Base-by-base conservation (phyloP, 2,329 filamentous ascomycete genomes). In the Ceratocystis variospora region DNA sequence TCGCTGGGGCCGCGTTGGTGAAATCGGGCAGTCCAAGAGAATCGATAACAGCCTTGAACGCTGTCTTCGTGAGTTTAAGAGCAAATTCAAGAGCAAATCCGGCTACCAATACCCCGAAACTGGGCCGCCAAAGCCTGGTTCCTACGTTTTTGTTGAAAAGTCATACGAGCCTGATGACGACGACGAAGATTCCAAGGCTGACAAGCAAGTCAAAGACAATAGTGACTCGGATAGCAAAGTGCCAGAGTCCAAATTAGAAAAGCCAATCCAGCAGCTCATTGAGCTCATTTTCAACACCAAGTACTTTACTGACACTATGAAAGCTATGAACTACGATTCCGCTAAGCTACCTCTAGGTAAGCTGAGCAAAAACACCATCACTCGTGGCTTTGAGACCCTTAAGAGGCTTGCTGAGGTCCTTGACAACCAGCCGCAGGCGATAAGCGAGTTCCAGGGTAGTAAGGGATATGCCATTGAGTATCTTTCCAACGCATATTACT, bases 311-410 rank as follows among this genome's bases (percentile, higher is more conserved):
- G 80, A 80, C 22, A 82, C 84, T 45, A 88, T 90, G 85, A 73
- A 75, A 1, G 78, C 81, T 1, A 78, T 90, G 70, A 88, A 88
- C 70, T 90, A 90, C 70, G 86, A 90, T 70, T 79, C 82, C 8
- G 79, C 87, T 69, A 95, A 95, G 74, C 78, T 96, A 50, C 90
- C 90, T 0, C 78, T 96, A 0, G 91, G 90, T 3, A 95, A 94
- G 73, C 80, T 96, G 28, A 90, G 88, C 78, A 90, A 92, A 71
- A 77, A 81, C 12, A 94, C 89, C 22, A 87, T 96, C 70, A 81
- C 80, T 33, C 80, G 82, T 15, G 91, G 90, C 6, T 96, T 89
- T 73, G 82, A 90, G 71, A 79, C 85, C 5, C 79, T 96, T 64
- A 93, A 94, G 72, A 83, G 90, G 48, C 79, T 96, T 3, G 83